Evolutionary conservation across 441 rosid species (phyloP).

Genomic region (Croton setiger): DNA sequence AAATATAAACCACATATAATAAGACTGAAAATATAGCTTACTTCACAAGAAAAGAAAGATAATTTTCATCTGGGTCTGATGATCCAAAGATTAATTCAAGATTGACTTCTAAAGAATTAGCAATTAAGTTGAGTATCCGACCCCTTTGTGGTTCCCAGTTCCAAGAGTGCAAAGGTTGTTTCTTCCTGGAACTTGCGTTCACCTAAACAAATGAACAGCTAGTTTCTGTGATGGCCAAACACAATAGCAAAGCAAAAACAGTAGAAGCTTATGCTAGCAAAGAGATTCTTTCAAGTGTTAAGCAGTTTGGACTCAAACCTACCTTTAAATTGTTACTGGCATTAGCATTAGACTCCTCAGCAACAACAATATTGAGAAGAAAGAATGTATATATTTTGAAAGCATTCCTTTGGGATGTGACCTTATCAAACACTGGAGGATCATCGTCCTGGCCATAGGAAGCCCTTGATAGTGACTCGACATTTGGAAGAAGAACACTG

Average conservation of each 20-base stretch:
- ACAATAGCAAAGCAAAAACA: neutral
- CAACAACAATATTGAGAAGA: conserved; percentile 56
- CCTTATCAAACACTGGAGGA: conserved; percentile 48
- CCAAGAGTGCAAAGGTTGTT: conserved; percentile 61
- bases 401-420: conserved; percentile 77
- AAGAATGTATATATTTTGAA: conserved; percentile 87
- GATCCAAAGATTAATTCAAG: conserved; percentile 89
- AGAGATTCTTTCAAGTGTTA: neutral
- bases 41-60: conserved; percentile 83
- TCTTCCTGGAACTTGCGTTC: conserved; percentile 59
- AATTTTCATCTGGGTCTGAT: conserved; percentile 78
- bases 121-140: conserved; percentile 80
- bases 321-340: conserved; percentile 60
- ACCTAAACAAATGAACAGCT: conserved; percentile 44
- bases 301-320: neutral
- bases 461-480: conserved; percentile 69
- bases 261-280: neutral
- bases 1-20: conserved; percentile 16
- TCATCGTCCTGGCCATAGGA: conserved; percentile 51
- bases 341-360: conserved; percentile 52
- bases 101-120: conserved; percentile 93
- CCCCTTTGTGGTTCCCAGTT: conserved; percentile 87
- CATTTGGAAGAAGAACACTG: conserved; percentile 91
- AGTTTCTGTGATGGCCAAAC: neutral
- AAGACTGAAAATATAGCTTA: conserved; percentile 32